Conservation (phyloP, 306 rosid genomes). For the Cucumis hystrix region DNA sequence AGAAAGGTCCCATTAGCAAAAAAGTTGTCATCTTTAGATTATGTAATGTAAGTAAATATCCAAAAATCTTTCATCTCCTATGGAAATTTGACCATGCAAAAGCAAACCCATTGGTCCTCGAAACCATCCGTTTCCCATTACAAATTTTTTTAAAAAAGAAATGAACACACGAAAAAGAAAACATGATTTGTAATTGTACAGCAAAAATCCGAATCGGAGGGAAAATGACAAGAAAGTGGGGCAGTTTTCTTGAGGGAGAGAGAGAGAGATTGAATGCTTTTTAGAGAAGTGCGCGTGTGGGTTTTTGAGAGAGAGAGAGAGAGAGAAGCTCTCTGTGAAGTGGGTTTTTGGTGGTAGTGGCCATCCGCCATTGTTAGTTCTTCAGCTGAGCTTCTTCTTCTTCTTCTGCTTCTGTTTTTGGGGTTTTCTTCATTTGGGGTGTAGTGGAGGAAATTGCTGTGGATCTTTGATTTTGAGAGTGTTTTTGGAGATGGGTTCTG, state of each 20-base stretch:
- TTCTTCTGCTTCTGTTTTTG: neutral
- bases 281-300: slow-evolving; percentile 6
- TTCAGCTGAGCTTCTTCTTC: neutral
- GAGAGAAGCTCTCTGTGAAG: neutral
- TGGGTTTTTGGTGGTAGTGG: neutral
- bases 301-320: neutral
- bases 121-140: neutral
- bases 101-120: neutral
- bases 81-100: neutral
- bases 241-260: neutral
- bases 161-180: neutral
- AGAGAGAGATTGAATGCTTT: neutral
- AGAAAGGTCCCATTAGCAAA: neutral
- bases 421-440: neutral
- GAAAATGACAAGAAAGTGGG: slow-evolving; percentile 6
- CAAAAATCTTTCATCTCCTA: neutral
- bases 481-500: slow-evolving; percentile 23
- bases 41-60: neutral
- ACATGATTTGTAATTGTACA: neutral
- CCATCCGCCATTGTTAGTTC: neutral
- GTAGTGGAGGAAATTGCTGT: neutral
- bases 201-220: slow-evolving; percentile 2
- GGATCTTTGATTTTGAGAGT: slow-evolving; percentile 6
- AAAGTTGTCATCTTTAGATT: neutral
- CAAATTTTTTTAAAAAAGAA: neutral